These are phyloP conservation scores for Vaccinium darrowii DNA, from an alignment of 148 eudicot genomes.

Conservation along the genomic window DNA sequence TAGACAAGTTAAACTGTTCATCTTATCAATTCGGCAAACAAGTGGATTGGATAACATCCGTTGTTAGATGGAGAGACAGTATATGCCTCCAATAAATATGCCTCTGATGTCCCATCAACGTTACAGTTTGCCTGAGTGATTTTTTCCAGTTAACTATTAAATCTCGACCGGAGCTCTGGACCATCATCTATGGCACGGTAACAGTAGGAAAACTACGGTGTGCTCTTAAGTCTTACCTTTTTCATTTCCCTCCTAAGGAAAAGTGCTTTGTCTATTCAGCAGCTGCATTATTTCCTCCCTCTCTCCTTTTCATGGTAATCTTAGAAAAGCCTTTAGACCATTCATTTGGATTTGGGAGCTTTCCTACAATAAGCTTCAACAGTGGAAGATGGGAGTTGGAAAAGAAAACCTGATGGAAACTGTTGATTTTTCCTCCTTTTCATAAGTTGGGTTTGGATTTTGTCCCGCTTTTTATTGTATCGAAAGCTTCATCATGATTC, in stretches of 20 bases:
- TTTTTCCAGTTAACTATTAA: background rate
- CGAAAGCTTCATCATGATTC: conserved; percentile 34
- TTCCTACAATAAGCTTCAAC: conserved; percentile 19
- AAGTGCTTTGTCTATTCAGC: conserved; percentile 53
- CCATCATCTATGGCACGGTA: conserved; percentile 18
- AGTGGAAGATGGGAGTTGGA: conserved; percentile 23
- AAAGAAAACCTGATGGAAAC: conserved; percentile 16
- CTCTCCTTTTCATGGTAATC: conserved; percentile 40
- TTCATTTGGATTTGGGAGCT: conserved; percentile 27
- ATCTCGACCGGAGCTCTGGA: background rate
- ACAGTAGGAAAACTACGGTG: conserved; percentile 26
- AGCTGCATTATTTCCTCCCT: conserved; percentile 25
- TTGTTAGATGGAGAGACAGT: background rate
- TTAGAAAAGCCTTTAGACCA: conserved; percentile 27
- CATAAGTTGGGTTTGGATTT: conserved; percentile 16
- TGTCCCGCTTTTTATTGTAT: conserved; percentile 23
- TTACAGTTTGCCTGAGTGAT: background rate
- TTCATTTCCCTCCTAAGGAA: conserved; percentile 9
- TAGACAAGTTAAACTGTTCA: background rate
- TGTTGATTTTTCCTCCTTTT: conserved; percentile 37
- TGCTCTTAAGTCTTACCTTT: conserved; percentile 17
- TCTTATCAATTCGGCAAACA: background rate
- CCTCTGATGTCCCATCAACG: background rate
- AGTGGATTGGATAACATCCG: background rate
- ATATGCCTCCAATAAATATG: background rate